Base-by-base conservation (phyloP, 495 filamentous ascomycete species). In the Penicillium flavigenum region DNA sequence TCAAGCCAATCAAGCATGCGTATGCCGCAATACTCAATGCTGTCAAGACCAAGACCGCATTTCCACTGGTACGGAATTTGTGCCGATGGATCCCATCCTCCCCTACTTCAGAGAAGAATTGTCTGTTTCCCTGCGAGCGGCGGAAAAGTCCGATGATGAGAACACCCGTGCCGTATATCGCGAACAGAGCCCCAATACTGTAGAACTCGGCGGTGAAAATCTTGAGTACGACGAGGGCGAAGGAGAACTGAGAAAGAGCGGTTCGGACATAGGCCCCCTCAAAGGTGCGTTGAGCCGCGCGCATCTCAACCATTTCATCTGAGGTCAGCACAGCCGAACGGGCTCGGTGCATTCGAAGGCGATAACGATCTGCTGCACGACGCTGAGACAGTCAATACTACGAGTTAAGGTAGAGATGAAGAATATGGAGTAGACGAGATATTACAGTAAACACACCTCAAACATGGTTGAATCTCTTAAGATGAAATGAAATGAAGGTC, bases 191-290 rank as follows among this genome's bases (percentile, higher is more conserved):
- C 17, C 92, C 92, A 60, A 96, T 93, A 61, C 85, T 81, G 74
- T 96, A 98, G 81, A 98, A 96, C 65, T 96, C 91, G 43, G 84
- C 80, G 22, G 91, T 97, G 78, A 98, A 98, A 71, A 98, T 96
- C 75, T 93, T 95, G 49, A 98, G 84, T 9, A 98, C 88, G 57
- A 98, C 85, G 17, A 98, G 86, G 43, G 93, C 85, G 67, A 98
- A 98, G 49, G 86, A 90, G 81, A 97, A 98, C 71, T 97, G 92
- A 3, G 87, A 88, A 32, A 98, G 85, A 0, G 93, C 90, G 0
- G 94, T 98, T 50, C 94, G 91, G 59, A 96, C 85, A 74, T 98
- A 98, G 32, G 94, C 95, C 1, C 94, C 94, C 77, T 98, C 94
- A 62, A 98, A 98, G 16, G 94, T 98, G 17, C 94, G 83, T 71